Percentiles rank a stretch among this genome's conserved stretches.
Evolutionary conservation across 2,329 filamentous ascomycete genomes (phyloP).

Genomic region (Paraphoma chrysanthemicola): DNA sequence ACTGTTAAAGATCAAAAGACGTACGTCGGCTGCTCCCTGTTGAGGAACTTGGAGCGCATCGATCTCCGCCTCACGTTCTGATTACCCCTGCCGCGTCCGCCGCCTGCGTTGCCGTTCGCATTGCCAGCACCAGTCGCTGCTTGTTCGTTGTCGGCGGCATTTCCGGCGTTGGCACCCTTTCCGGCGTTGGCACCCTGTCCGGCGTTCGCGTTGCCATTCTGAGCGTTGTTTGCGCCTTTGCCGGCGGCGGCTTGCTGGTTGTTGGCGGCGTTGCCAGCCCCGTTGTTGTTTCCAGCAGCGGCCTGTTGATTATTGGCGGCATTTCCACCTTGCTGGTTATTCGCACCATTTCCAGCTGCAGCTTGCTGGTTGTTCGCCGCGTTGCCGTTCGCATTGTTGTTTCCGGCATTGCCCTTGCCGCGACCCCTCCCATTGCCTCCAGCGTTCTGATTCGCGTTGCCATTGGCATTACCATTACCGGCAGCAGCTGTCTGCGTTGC

Average conservation of each 20-base stretch:
- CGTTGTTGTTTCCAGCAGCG: not conserved
- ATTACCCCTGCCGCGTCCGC: not conserved
- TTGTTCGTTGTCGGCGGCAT: not conserved
- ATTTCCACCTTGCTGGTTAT: not conserved
- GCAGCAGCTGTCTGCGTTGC: constrained; percentile 14
- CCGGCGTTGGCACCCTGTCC: not conserved
- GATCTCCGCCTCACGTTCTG: not conserved
- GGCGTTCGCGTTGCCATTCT: constrained; percentile 4
- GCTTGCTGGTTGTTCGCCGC: not conserved
- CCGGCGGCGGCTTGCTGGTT: not conserved
- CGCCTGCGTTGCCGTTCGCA: not conserved
- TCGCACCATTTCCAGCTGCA: constrained; percentile 1
- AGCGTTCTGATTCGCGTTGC: constrained; percentile 1
- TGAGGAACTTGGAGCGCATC: not conserved
- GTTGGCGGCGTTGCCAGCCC: constrained; percentile 6
- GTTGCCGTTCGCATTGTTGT: constrained; percentile 11
- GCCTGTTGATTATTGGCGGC: not conserved
- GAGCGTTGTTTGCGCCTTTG: constrained; percentile 2
- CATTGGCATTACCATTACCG: constrained; percentile 17
- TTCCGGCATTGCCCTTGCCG: not conserved
- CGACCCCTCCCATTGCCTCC: constrained; percentile 10
- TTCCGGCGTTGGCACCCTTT: not conserved
- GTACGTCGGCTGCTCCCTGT: not conserved
- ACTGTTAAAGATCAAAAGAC: not conserved
- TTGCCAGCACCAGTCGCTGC: not conserved